Evolutionary conservation across 495 filamentous ascomycete species (phyloP).

Genomic region (Aspergillus incahuasiensis): DNA sequence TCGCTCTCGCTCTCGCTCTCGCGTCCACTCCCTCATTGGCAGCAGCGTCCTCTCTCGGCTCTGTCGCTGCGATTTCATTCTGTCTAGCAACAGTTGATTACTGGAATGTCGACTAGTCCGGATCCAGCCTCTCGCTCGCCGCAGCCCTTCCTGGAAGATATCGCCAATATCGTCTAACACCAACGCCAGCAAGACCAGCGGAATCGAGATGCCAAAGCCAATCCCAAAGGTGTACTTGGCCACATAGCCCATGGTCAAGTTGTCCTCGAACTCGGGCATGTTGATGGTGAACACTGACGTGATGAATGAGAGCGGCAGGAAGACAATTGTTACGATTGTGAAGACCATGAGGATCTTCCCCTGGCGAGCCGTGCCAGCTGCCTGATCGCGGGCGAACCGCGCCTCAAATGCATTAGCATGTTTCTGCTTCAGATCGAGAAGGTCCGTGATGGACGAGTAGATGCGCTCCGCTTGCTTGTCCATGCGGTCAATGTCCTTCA

Average conservation of each 20-base stretch:
- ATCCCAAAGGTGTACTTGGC: conserved; percentile 63
- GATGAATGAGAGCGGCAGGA: conserved; percentile 65
- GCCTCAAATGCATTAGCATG: conserved; percentile 69
- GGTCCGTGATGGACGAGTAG: conserved; percentile 57
- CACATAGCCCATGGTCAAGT: conserved; percentile 52
- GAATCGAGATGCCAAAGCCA: conserved; percentile 61
- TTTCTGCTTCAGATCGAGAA: conserved; percentile 61
- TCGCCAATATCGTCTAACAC: conserved; percentile 52
- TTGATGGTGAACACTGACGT: conserved; percentile 64
- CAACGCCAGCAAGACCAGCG: conserved; percentile 56
- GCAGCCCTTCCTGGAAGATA: conserved; percentile 26
- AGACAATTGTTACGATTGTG: conserved; percentile 67
- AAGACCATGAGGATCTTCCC: conserved; percentile 73
- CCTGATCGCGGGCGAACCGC: conserved; percentile 62
- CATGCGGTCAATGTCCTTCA: conserved; percentile 65
- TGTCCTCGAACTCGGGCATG: conserved; percentile 47
- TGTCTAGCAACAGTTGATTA: background rate
- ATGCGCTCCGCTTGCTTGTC: conserved; percentile 62
- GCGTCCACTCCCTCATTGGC: background rate
- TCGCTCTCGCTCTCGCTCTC: background rate
- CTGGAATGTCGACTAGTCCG: background rate
- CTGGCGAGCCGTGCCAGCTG: conserved; percentile 59
- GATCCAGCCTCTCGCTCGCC: conserved; percentile 27
- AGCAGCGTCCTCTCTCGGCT: background rate
- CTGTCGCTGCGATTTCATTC: background rate